Conservation (phyloP, 345 rosid genomes). For the Alliaria petiolata region DNA sequence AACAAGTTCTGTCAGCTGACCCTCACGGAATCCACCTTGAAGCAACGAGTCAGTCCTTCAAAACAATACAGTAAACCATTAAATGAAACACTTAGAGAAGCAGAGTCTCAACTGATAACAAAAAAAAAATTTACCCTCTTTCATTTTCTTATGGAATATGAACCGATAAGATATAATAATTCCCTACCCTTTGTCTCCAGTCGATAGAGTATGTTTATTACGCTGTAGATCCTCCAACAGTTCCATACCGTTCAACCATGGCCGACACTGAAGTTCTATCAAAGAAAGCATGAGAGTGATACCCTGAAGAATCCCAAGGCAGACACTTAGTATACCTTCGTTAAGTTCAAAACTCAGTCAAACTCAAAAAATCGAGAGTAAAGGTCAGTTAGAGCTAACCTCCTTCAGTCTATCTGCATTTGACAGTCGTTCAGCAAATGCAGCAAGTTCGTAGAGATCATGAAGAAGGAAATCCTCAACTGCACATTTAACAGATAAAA, state of each 20-base stretch:
- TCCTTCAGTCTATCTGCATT: constrained; percentile 43
- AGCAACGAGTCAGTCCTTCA: constrained; percentile 65
- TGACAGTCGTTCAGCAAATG: constrained; percentile 39
- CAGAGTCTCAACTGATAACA: neutral
- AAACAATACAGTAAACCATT: neutral
- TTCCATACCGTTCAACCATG: constrained; percentile 60
- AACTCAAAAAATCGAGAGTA: neutral
- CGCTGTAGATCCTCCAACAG: constrained; percentile 46
- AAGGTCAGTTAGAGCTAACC: constrained; percentile 29
- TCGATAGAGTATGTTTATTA: constrained; percentile 44
- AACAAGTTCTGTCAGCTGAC: constrained; percentile 75
- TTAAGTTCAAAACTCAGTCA: neutral
- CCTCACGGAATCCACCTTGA: constrained; percentile 60
- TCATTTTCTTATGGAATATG: neutral
- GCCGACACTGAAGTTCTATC: constrained; percentile 45
- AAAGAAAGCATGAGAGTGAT: constrained; percentile 45
- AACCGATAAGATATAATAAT: neutral
- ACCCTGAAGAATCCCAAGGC: constrained; percentile 37
- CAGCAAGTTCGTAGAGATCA: constrained; percentile 46
- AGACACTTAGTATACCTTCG: neutral
- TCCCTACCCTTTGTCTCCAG: constrained; percentile 61
- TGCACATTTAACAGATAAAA: constrained; percentile 11
- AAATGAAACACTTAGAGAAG: neutral
- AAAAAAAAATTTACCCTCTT: neutral
- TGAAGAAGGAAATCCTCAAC: constrained; percentile 61